A percentile compares a stretch with the other conserved stretches of the same genome.
Conservation (phyloP, 2,329 filamentous ascomycete species). For the Nemania abortiva region DNA sequence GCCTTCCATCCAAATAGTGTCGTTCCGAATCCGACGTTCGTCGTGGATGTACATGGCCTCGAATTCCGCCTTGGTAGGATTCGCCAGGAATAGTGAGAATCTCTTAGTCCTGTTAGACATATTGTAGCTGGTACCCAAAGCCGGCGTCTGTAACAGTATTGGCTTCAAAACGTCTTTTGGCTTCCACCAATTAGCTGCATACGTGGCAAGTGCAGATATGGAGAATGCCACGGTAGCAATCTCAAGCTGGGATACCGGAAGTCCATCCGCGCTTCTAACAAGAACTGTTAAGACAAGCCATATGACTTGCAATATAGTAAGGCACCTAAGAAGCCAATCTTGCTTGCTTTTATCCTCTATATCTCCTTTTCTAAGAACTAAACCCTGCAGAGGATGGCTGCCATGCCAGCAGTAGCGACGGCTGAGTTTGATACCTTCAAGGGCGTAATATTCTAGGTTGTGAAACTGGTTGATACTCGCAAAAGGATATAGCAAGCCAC, state of each 20-base stretch:
- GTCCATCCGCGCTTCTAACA: neutral
- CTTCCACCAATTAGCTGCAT: neutral
- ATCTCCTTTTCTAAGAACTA: conserved; percentile 1
- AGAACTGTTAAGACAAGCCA: neutral
- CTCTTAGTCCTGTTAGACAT: too few relatives aligned
- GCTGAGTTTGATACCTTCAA: neutral
- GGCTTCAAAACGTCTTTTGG: conserved; percentile 7
- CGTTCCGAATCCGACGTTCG: neutral
- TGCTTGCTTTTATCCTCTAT: conserved; percentile 14
- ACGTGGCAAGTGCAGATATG: neutral
- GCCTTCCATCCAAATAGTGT: neutral
- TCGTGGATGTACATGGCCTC: too few relatives aligned
- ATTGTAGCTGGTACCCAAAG: too few relatives aligned
- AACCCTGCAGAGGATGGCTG: neutral
- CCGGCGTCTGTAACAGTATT: neutral
- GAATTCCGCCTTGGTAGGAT: too few relatives aligned
- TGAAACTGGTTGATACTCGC: too few relatives aligned
- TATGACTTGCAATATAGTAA: neutral
- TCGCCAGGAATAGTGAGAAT: too few relatives aligned
- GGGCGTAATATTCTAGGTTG: neutral
- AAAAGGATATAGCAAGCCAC: conserved; percentile 5
- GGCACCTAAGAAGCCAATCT: neutral
- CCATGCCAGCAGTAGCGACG: neutral
- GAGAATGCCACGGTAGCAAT: conserved; percentile 2
- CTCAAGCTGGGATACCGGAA: conserved; percentile 4